Evolutionary conservation across 164 flowering plant genomes (phyloP), one percentile per base, ranked within the genome.

Genomic region (Hamamelis virginiana): DNA sequence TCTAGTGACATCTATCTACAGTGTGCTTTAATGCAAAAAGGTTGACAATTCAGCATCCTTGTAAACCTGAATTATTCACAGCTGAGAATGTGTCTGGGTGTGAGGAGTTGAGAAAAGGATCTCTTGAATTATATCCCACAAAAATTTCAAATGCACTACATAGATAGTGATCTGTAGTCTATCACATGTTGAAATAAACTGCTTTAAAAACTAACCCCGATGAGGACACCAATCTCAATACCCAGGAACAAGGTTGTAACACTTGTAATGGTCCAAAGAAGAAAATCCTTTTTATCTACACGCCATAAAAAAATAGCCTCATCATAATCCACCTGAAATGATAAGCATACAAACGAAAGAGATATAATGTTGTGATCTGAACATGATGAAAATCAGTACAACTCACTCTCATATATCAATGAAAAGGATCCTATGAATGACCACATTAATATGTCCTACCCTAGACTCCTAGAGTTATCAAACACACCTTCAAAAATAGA

Each of bases 241-340:
- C 99, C 97, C 65, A 95, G 83, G 78, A 95, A 89, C 80, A 92
- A 80, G 52, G 99, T 91, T 38, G 88, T 76, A 11, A 73, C 55
- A 65, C 78, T 72, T 44, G 99, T 95, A 66, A 93, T 86, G 21
- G 77, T 78, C 99, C 99, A 96, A 65, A 96, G 93, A 74, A 91
- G 82, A 80, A 96, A 93, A 79, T 96, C 98, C 69, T 84, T 93
- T 78, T 91, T 91, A 77, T 93, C 89, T 19, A 89, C 92, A 81
- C 81, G 86, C 99, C 99, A 96, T 67, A 96, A 75, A 77, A 92
- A 90, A 53, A 88, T 90, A 60, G 98, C 98, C 83, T 93, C 96
- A n/a, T 85, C 89, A 81, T 90, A 93, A 78, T 96, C 99, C 78
- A 96, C 96, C 99, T 96, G 87, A 74, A 80, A 75, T 1, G 69